A percentile compares a stretch with the other conserved stretches of the same genome.
These are phyloP conservation scores for Hypericum perforatum DNA, from an alignment of 345 rosid species.

Conservation along the genomic window DNA sequence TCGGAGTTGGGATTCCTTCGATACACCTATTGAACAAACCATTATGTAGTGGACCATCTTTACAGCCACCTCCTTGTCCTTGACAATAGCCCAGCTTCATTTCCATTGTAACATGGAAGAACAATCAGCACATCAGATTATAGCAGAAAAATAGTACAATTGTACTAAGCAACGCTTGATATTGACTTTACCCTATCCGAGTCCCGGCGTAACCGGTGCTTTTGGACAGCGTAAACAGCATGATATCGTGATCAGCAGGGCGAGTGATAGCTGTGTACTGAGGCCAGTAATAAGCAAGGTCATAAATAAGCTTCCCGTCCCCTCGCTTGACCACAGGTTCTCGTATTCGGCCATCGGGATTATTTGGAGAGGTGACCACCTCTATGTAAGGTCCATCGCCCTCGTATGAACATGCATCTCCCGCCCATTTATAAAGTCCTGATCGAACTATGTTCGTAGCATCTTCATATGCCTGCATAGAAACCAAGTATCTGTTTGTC, in stretches of 20 bases:
- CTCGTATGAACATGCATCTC: constrained; percentile 55
- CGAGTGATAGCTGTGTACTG: constrained; percentile 63
- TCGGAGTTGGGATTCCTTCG: constrained; percentile 76
- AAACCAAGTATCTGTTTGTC: neutral
- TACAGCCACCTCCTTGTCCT: constrained; percentile 51
- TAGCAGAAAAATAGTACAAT: no score
- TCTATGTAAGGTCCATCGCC: constrained; percentile 56
- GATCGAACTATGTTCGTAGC: constrained; percentile 46
- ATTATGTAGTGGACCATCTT: constrained; percentile 56
- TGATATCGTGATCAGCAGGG: constrained; percentile 53
- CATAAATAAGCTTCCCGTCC: constrained; percentile 54
- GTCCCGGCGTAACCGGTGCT: constrained; percentile 92
- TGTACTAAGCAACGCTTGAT: neutral
- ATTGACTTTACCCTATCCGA: constrained; percentile 59
- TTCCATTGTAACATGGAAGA: neutral
- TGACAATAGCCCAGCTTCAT: constrained; percentile 72
- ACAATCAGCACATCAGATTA: neutral
- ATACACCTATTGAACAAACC: constrained; percentile 63
- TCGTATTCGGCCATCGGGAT: constrained; percentile 68
- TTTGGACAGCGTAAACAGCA: constrained; percentile 90
- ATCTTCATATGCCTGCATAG: constrained; percentile 50
- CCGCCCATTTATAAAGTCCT: constrained; percentile 72
- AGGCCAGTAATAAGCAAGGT: constrained; percentile 93
- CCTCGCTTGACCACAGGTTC: constrained; percentile 58
- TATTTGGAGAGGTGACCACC: constrained; percentile 66